Conservation (phyloP, 805 yeast genomes). For the Maudiozyma bulderi region DNA sequence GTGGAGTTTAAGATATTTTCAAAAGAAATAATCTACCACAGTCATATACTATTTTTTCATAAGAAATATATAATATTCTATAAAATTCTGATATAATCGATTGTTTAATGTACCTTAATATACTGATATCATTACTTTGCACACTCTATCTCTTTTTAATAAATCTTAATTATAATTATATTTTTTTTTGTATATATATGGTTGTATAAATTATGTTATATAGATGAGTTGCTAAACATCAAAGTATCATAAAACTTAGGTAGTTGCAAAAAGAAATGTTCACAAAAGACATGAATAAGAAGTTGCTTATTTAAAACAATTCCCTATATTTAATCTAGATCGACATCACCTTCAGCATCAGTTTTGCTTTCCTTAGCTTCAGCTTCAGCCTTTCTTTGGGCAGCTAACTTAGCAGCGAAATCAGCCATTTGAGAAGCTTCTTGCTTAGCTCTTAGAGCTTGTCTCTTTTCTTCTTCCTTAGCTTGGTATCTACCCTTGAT, state of each 20-base stretch:
- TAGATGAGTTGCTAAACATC: background rate
- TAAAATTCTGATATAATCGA: no score
- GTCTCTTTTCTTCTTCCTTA: constrained; percentile 91
- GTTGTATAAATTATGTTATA: background rate
- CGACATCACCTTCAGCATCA: constrained; percentile 35
- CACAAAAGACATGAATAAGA: no score
- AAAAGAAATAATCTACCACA: background rate
- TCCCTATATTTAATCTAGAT: constrained; percentile 21
- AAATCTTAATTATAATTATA: background rate
- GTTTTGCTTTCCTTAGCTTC: constrained; percentile 28
- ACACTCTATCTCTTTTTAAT: background rate
- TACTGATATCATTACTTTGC: background rate
- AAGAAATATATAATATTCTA: no score
- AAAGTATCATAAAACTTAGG: background rate
- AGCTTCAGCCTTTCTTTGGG: constrained; percentile 54
- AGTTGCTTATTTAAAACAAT: no score
- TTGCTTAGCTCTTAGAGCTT: constrained; percentile 73
- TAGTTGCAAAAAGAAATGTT: no score
- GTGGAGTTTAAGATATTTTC: constrained; percentile 18
- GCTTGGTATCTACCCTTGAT: constrained; percentile 91
- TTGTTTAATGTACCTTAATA: no score
- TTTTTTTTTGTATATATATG: background rate
- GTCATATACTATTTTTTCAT: no score
- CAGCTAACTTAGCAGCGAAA: constrained; percentile 76
- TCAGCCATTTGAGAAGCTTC: constrained; percentile 79